These are phyloP conservation scores for Phyllachora maydis DNA, from an alignment of 2,329 filamentous ascomycete genomes.

Conservation along the genomic window DNA sequence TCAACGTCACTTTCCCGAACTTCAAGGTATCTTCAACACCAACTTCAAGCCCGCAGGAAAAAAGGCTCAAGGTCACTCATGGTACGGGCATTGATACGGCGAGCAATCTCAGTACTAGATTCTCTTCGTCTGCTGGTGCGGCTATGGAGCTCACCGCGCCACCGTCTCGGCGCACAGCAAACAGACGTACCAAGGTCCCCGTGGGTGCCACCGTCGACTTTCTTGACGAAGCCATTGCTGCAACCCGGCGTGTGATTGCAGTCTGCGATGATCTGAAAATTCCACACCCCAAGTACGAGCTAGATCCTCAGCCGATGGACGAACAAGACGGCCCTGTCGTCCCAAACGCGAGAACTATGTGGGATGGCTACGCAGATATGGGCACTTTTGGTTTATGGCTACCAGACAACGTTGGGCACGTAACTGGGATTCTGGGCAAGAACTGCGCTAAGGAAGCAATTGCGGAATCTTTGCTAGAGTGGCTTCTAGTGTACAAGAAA, in stretches of 20 bases:
- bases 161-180: too few species aligned
- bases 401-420: conserved; percentile 12
- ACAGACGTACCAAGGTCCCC: too few species aligned
- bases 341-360: too few species aligned
- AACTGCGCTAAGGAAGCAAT: conserved; percentile 15
- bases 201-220: too few species aligned
- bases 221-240: conserved; percentile 2
- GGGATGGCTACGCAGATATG: conserved; percentile 14
- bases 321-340: conserved; percentile 1
- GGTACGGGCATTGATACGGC: too few species aligned
- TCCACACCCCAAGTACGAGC: conserved; percentile 12
- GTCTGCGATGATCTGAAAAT: conserved; percentile 14
- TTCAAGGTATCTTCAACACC: too few species aligned
- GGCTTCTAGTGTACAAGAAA: conserved; percentile 10
- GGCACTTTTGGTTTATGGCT: conserved; percentile 9
- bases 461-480: conserved; percentile 16
- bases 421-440: conserved; percentile 13
- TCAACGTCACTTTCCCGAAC: too few species aligned
- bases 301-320: conserved; percentile 9
- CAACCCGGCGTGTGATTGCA: conserved; percentile 9
- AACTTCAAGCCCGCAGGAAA: too few species aligned
- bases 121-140: too few species aligned
- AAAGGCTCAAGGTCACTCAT: too few species aligned
- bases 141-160: too few species aligned
- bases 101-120: too few species aligned